A percentile compares a stretch with the other conserved stretches of the same genome.
phyloP scores from a whole-genome alignment of 1,139 yeast genomes.

The Candida sp. region DNA sequence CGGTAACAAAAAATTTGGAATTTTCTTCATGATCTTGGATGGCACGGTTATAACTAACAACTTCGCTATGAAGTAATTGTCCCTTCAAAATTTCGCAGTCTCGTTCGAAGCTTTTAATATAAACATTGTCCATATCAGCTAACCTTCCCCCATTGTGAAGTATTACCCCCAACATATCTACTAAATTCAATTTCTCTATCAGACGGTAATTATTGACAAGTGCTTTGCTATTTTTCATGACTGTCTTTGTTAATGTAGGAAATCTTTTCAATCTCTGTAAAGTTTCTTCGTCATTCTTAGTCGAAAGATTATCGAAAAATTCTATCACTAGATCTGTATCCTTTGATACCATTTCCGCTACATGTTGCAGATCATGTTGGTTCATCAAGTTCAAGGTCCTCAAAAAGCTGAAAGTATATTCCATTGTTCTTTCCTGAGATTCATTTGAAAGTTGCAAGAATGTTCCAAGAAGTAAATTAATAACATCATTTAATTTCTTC shows the following conservation, averaged over 20 bases:
- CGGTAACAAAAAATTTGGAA: constrained; percentile 43
- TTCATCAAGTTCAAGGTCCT: constrained; percentile 34
- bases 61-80: constrained; percentile 47
- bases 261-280: constrained; percentile 23
- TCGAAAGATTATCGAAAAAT: constrained; percentile 27
- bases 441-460: constrained; percentile 17
- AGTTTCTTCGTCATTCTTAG: constrained; percentile 40
- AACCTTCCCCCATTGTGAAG: constrained; percentile 38
- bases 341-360: constrained; percentile 14
- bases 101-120: constrained; percentile 35
- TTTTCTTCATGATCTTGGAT: constrained; percentile 66
- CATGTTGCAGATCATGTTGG: constrained; percentile 19
- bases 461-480: constrained; percentile 29
- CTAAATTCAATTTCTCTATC: constrained; percentile 21
- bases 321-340: constrained; percentile 20
- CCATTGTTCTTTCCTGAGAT: constrained; percentile 15
- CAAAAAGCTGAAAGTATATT: constrained; percentile 33
- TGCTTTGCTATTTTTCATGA: constrained; percentile 20
- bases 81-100: constrained; percentile 46
- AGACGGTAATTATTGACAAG: constrained; percentile 18
- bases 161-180: constrained; percentile 32
- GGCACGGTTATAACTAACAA: constrained; percentile 45
- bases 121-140: constrained; percentile 35
- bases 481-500: constrained; percentile 26
- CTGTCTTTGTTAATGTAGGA: constrained; percentile 26